Evolutionary conservation across 73 alveolate genomes (phyloP).

Genomic region (Paramecium octaurelia): DNA sequence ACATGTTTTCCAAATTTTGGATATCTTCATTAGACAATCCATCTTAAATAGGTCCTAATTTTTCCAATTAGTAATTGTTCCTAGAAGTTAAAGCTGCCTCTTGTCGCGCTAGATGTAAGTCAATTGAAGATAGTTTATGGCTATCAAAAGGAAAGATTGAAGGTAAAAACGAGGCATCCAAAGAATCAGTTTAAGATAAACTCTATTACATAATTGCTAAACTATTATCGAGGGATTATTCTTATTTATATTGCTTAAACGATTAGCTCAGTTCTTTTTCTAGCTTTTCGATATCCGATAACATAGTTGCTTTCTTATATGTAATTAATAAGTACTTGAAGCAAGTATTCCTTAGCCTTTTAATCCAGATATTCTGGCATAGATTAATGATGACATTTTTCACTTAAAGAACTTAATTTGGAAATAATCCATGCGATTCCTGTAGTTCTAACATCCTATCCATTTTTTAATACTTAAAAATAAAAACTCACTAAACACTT

Average conservation of each 20-base stretch:
- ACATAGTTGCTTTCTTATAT: not conserved
- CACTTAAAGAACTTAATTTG: not conserved
- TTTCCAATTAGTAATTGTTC: not conserved
- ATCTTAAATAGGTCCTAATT: conserved; percentile 8
- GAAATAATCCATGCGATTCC: conserved; percentile 35
- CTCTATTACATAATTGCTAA: not conserved
- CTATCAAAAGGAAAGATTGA: conserved; percentile 31
- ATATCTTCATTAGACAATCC: conserved; percentile 10
- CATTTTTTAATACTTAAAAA: not conserved
- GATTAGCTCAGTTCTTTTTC: conserved; percentile 32
- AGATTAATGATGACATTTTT: not conserved
- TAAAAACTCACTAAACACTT: not conserved
- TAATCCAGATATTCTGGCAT: conserved; percentile 28
- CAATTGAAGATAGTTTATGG: conserved; percentile 21
- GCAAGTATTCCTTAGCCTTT: conserved; percentile 13
- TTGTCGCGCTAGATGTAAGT: not conserved
- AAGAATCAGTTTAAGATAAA: not conserved
- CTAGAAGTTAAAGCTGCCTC: conserved; percentile 4
- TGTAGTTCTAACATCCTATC: not conserved
- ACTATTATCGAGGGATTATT: conserved; percentile 17
- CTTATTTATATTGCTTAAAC: conserved; percentile 6
- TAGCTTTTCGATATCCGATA: not conserved
- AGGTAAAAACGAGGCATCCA: not conserved
- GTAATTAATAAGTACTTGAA: not conserved
- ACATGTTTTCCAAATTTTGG: conserved; percentile 6